Percentiles rank a stretch among this genome's conserved stretches.
phyloP scores from a whole-genome alignment of 2,329 filamentous ascomycete species.

The Fusarium paranaense region DNA sequence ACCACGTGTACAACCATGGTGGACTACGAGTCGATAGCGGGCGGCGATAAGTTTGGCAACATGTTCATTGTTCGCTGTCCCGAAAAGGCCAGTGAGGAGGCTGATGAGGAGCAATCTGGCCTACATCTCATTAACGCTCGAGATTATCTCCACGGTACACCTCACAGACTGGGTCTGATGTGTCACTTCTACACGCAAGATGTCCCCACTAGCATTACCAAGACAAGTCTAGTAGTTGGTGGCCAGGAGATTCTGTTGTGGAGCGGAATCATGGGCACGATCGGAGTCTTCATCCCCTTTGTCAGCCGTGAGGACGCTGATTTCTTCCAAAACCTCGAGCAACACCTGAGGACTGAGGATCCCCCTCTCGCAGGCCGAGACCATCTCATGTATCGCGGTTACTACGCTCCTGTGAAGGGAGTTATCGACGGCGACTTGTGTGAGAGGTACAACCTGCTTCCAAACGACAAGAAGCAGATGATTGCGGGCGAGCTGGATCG shows the following conservation, averaged over 20 bases:
- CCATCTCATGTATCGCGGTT: constrained; percentile 94
- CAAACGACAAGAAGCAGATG: constrained; percentile 92
- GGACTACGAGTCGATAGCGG: constrained; percentile 95
- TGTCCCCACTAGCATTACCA: constrained; percentile 89
- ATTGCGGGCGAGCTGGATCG: constrained; percentile 94
- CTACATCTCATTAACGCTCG: constrained; percentile 92
- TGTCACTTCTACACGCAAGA: constrained; percentile 93
- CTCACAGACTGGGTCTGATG: constrained; percentile 86
- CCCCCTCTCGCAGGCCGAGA: constrained; percentile 90
- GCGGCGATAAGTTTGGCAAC: constrained; percentile 98
- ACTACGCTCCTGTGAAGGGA: constrained; percentile 96
- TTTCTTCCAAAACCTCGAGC: constrained; percentile 95
- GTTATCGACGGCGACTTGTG: constrained; percentile 97
- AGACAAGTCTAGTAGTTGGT: constrained; percentile 89
- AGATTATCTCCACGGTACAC: constrained; percentile 88
- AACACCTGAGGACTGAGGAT: constrained; percentile 87
- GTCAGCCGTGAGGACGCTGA: constrained; percentile 92
- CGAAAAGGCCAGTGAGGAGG: constrained; percentile 85
- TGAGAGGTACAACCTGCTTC: constrained; percentile 86
- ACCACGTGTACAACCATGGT: constrained; percentile 93
- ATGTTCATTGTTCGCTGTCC: constrained; percentile 92
- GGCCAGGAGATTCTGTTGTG: constrained; percentile 92
- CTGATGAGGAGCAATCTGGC: constrained; percentile 91
- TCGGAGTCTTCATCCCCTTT: constrained; percentile 94
- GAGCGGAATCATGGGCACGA: constrained; percentile 93